phyloP scores from a whole-genome alignment of 306 rosid species.

The Prunus armeniaca region DNA sequence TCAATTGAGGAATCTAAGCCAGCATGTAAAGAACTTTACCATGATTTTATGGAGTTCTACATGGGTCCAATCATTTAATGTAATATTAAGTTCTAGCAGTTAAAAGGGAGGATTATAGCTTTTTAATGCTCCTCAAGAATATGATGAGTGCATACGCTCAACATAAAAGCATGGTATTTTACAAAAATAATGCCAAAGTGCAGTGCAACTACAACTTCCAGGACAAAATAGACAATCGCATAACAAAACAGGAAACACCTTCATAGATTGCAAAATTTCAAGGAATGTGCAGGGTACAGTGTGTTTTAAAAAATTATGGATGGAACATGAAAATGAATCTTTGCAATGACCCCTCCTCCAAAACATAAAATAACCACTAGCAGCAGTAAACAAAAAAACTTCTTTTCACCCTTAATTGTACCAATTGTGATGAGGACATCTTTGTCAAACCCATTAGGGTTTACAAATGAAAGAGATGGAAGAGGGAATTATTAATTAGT shows the following conservation, averaged over 20 bases:
- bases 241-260: not conserved
- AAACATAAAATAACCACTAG: not conserved
- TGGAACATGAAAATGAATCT: not conserved
- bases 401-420: not conserved
- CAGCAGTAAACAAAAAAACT: not conserved
- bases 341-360: not conserved
- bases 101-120: not conserved
- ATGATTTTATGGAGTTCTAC: not conserved
- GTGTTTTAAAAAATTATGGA: not conserved
- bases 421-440: not conserved
- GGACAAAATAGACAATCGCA: not conserved
- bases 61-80: not conserved
- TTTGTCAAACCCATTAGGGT: too few relatives aligned
- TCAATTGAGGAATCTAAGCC: not conserved
- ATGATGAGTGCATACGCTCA: not conserved
- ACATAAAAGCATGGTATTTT: not conserved
- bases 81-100: not conserved
- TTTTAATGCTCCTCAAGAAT: not conserved
- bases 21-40: not conserved
- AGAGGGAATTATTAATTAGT: too few relatives aligned
- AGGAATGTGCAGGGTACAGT: not conserved
- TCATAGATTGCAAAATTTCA: not conserved
- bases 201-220: not conserved
- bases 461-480: too few relatives aligned
- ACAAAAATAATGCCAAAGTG: not conserved